Evolutionary conservation across 371 early-diverging fungal species (phyloP).

Genomic region (Catenaria anguillulae): DNA sequence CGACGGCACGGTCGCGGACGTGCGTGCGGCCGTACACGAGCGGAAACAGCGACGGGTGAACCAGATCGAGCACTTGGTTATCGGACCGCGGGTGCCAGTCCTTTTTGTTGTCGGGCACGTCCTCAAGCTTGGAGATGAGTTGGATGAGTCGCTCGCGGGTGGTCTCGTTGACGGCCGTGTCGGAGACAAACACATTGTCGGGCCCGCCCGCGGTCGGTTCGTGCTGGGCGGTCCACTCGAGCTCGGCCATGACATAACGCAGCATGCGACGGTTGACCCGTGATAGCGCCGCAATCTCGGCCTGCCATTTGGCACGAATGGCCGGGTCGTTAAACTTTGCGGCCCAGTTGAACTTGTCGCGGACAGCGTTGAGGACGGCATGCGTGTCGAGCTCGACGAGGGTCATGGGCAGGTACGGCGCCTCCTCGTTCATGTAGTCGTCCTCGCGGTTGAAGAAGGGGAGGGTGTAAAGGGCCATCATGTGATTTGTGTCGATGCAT

Average conservation of each 20-base stretch:
- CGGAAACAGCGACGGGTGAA: slow-evolving; percentile 42
- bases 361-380: not conserved
- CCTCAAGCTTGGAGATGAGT: slow-evolving; percentile 16
- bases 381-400: not conserved
- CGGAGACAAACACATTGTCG: slow-evolving; percentile 23
- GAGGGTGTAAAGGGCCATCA: too few species aligned
- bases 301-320: not conserved
- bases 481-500: too few species aligned
- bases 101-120: slow-evolving; percentile 14
- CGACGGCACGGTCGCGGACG: not conserved
- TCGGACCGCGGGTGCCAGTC: slow-evolving; percentile 40
- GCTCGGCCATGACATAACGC: slow-evolving; percentile 22
- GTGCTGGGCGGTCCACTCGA: slow-evolving; percentile 16
- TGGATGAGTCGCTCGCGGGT: slow-evolving; percentile 13
- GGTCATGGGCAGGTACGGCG: not conserved
- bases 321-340: not conserved
- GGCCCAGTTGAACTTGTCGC: not conserved
- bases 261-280: not conserved
- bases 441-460: not conserved
- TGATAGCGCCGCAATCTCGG: not conserved
- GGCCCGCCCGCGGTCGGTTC: slow-evolving; percentile 13
- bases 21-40: slow-evolving; percentile 11
- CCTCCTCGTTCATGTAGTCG: not conserved
- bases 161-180: slow-evolving; percentile 15
- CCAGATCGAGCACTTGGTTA: slow-evolving; percentile 37